Percentiles rank a stretch among this genome's conserved stretches.
These are phyloP conservation scores for Beauveria pseudobassiana DNA, from an alignment of 2,329 filamentous ascomycete species.

Conservation along the genomic window DNA sequence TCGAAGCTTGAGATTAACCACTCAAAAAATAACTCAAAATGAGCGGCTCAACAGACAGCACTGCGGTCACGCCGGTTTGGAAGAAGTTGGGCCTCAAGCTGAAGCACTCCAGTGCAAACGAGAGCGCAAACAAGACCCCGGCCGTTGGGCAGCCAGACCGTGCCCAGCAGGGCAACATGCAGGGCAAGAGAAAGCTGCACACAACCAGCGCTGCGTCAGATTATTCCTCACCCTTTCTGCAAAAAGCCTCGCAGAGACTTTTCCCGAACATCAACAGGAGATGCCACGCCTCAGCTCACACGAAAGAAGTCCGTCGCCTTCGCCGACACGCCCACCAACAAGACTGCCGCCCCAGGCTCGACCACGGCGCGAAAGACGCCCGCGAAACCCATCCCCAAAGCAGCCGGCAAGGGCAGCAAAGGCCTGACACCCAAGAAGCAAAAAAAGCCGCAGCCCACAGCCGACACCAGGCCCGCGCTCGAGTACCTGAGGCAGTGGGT, in stretches of 20 bases:
- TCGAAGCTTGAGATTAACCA: background rate
- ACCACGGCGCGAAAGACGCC: constrained; percentile 20
- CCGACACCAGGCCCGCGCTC: constrained; percentile 56
- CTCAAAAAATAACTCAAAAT: constrained; percentile 2
- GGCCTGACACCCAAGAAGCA: constrained; percentile 25
- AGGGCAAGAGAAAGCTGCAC: constrained; percentile 12
- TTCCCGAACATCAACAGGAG: background rate
- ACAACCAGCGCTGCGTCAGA: constrained; percentile 6
- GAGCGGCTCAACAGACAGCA: constrained; percentile 5
- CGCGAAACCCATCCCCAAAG: constrained; percentile 30
- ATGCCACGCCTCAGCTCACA: constrained; percentile 22
- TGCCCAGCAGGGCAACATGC: constrained; percentile 11
- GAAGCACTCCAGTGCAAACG: constrained; percentile 28
- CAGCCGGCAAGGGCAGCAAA: constrained; percentile 11
- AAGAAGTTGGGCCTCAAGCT: constrained; percentile 58
- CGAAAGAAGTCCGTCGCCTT: constrained; percentile 44
- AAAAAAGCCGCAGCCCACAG: constrained; percentile 27
- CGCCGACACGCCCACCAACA: constrained; percentile 22
- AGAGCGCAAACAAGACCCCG: constrained; percentile 5
- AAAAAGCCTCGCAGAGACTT: constrained; percentile 12
- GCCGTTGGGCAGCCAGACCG: constrained; percentile 13
- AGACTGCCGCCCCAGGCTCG: constrained; percentile 17
- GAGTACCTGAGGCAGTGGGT: constrained; percentile 73
- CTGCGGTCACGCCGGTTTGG: constrained; percentile 39
- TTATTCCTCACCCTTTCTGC: constrained; percentile 8